A percentile compares a stretch with the other conserved stretches of the same genome.
phyloP scores from a whole-genome alignment of 257 asterid species.

The Ilex asprella region DNA sequence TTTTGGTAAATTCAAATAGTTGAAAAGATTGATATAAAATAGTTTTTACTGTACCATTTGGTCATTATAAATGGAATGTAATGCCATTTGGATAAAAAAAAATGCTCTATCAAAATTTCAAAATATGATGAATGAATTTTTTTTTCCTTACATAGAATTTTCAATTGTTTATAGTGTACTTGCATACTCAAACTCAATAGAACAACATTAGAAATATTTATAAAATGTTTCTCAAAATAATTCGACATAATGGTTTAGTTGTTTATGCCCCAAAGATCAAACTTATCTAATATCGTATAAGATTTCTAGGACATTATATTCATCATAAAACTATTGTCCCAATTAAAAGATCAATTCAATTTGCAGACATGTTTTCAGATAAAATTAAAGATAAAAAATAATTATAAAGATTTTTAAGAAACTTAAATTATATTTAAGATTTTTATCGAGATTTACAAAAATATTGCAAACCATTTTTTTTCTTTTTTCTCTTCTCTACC shows the following conservation, averaged over 20 bases:
- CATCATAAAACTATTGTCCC: not conserved
- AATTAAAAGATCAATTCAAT: not conserved
- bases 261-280: not conserved
- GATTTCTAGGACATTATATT: too few relatives aligned
- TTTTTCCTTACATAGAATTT: not conserved
- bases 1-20: too few relatives aligned
- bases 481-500: too few relatives aligned
- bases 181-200: not conserved
- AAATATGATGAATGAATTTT: not conserved
- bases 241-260: not conserved
- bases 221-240: too few relatives aligned
- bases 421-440: not conserved
- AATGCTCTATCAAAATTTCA: not conserved
- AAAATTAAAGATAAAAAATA: too few relatives aligned
- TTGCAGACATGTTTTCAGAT: not conserved
- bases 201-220: not conserved
- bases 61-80: not conserved
- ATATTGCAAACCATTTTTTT: not conserved
- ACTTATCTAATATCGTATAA: not conserved
- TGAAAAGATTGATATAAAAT: not conserved
- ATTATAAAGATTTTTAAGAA: not conserved
- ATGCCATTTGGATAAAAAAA: not conserved
- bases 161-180: not conserved
- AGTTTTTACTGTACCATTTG: not conserved
- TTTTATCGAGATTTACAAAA: not conserved